Evolutionary conservation across 495 filamentous ascomycete genomes (phyloP).

Genomic region (Podospora fimiseda): DNA sequence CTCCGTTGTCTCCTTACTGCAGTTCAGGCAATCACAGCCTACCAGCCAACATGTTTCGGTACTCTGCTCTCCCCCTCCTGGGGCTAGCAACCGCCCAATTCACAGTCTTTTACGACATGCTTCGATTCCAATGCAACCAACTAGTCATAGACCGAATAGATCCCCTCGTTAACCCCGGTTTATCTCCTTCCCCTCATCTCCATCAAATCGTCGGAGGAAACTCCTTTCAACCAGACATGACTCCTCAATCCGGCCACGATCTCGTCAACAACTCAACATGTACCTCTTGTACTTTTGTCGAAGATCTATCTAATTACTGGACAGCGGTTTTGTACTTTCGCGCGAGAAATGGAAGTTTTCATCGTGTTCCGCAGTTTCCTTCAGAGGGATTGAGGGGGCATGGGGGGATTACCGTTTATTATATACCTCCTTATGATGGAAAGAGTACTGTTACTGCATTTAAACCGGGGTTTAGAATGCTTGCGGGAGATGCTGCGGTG

Average conservation of each 20-base stretch:
- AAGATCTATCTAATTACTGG: slow-evolving; percentile 44
- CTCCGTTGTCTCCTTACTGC: not conserved
- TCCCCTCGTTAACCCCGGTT: slow-evolving; percentile 35
- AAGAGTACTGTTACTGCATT: slow-evolving; percentile 41
- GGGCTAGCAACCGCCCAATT: not conserved
- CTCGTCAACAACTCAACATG: slow-evolving; percentile 32
- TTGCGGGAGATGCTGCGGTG: slow-evolving; percentile 30
- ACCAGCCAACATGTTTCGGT: too few species aligned
- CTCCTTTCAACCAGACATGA: slow-evolving; percentile 36
- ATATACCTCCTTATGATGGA: slow-evolving; percentile 40
- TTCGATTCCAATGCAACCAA: slow-evolving; percentile 40
- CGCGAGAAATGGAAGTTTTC: slow-evolving; percentile 38
- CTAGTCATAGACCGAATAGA: slow-evolving; percentile 35
- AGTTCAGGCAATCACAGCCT: too few species aligned
- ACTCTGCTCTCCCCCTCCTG: not conserved
- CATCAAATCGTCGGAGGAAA: slow-evolving; percentile 39
- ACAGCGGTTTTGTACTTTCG: slow-evolving; percentile 39
- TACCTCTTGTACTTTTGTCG: slow-evolving; percentile 35
- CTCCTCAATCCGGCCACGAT: slow-evolving; percentile 24
- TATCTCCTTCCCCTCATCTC: slow-evolving; percentile 31
- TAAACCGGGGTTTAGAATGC: slow-evolving; percentile 37
- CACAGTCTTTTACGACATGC: slow-evolving; percentile 15
- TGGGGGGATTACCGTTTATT: slow-evolving; percentile 44
- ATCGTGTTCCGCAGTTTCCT: slow-evolving; percentile 37
- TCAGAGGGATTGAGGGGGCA: slow-evolving; percentile 35